Evolutionary conservation across 108 stramenopile species (phyloP).

Genomic region (Craspedostauros australis): DNA sequence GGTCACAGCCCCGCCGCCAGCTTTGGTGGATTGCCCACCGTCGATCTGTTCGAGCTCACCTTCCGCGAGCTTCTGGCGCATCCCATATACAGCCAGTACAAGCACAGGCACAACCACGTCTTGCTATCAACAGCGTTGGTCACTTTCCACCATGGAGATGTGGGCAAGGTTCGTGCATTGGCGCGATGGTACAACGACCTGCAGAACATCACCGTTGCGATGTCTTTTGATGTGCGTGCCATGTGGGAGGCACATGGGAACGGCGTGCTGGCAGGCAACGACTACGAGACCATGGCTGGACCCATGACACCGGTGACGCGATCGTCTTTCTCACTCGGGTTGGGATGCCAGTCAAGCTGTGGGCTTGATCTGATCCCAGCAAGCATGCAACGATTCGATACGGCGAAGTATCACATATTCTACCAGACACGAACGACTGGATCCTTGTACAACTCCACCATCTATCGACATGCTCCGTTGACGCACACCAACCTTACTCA

Average conservation of each 20-base stretch:
- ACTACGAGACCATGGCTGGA: constrained; percentile 1
- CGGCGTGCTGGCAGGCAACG: not conserved
- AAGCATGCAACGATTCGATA: constrained; percentile 9
- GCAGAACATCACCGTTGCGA: no score
- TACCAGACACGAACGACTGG: constrained; percentile 12
- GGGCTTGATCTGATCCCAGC: not conserved
- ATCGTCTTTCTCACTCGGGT: not conserved
- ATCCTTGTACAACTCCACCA: constrained; percentile 27
- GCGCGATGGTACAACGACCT: no score
- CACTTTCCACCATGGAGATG: no score
- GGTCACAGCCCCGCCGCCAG: no score
- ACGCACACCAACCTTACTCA: no score
- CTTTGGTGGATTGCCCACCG: no score
- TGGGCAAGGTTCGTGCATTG: no score
- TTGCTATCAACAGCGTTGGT: not conserved
- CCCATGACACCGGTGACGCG: not conserved
- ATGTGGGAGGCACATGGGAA: no score
- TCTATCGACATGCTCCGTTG: constrained; percentile 23
- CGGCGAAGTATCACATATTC: constrained; percentile 4
- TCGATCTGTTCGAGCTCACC: no score
- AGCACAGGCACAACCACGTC: not conserved
- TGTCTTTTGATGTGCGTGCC: no score
- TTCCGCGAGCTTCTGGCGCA: no score
- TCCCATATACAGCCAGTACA: no score
- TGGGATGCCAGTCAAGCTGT: not conserved